phyloP scores from a whole-genome alignment of 371 early-diverging fungal species.

The Syncephalastrum racemosum region DNA sequence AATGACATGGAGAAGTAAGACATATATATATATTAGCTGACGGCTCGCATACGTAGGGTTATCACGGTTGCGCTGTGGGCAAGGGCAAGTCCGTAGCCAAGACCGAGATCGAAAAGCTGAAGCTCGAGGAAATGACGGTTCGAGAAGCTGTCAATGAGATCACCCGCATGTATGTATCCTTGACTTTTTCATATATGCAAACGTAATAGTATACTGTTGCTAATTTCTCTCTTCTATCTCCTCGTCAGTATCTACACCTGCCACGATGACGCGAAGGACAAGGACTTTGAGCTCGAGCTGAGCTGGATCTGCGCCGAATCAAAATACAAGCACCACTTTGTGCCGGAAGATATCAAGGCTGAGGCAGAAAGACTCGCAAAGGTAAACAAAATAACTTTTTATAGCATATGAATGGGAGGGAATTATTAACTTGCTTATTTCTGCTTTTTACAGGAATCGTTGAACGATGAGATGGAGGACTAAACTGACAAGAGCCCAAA shows the following conservation, averaged over 20 bases:
- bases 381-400: constrained; percentile 35
- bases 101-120: constrained; percentile 96
- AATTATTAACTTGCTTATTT: neutral
- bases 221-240: neutral
- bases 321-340: constrained; percentile 74
- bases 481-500: constrained; percentile 10
- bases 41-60: constrained; percentile 63
- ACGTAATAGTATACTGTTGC: neutral
- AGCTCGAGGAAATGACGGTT: constrained; percentile 80
- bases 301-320: constrained; percentile 95
- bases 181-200: neutral
- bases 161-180: constrained; percentile 82
- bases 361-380: constrained; percentile 88
- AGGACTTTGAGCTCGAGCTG: constrained; percentile 96
- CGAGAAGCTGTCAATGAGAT: constrained; percentile 93
- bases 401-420: neutral
- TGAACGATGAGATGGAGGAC: constrained; percentile 60
- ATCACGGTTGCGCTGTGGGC: constrained; percentile 92
- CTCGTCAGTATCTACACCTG: constrained; percentile 80
- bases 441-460: constrained; percentile 23
- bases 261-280: constrained; percentile 97
- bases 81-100: constrained; percentile 97
- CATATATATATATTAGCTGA: neutral
- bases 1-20: neutral
- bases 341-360: constrained; percentile 83